Conservation (phyloP, 352 stramenopile species). For the Pythium dissotocum region DNA sequence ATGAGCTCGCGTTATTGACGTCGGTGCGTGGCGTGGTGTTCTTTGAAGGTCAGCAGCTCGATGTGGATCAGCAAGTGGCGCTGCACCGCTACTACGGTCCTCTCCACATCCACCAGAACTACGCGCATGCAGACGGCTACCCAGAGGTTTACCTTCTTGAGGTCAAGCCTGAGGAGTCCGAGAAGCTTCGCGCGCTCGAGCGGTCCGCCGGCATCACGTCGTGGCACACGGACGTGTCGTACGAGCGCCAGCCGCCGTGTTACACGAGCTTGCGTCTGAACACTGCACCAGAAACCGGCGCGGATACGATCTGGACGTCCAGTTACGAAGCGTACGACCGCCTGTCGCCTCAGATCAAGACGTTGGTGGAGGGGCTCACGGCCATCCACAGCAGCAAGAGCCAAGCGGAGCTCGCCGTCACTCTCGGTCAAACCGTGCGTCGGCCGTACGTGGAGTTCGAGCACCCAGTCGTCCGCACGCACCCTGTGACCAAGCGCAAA, state of each 20-base stretch:
- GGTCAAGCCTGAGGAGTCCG: constrained; percentile 22
- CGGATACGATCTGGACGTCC: constrained; percentile 45
- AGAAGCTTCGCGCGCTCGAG: constrained; percentile 23
- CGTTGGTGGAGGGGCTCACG: constrained; percentile 39
- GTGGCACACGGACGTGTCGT: constrained; percentile 44
- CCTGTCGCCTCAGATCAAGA: constrained; percentile 38
- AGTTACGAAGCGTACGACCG: constrained; percentile 49
- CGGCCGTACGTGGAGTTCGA: constrained; percentile 38
- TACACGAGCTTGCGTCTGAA: constrained; percentile 39
- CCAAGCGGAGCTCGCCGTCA: constrained; percentile 34
- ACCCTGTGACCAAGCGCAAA: constrained; percentile 40
- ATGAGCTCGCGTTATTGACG: constrained; percentile 21
- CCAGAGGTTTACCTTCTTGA: constrained; percentile 31
- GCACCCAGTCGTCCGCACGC: constrained; percentile 44
- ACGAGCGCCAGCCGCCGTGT: constrained; percentile 37
- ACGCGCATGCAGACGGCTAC: constrained; percentile 27
- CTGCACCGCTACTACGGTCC: constrained; percentile 33
- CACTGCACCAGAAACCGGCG: constrained; percentile 35
- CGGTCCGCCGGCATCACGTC: constrained; percentile 32
- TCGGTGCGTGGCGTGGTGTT: constrained; percentile 22
- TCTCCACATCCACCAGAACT: constrained; percentile 33
- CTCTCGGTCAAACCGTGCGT: constrained; percentile 31
- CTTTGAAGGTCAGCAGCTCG: constrained; percentile 22
- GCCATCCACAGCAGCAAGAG: constrained; percentile 49
- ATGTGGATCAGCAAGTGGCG: constrained; percentile 27